Percentiles rank a stretch among this genome's conserved stretches.
Evolutionary conservation across 1,284 basidiomycete genomes (phyloP).

Genomic region (Tilletia indica): DNA sequence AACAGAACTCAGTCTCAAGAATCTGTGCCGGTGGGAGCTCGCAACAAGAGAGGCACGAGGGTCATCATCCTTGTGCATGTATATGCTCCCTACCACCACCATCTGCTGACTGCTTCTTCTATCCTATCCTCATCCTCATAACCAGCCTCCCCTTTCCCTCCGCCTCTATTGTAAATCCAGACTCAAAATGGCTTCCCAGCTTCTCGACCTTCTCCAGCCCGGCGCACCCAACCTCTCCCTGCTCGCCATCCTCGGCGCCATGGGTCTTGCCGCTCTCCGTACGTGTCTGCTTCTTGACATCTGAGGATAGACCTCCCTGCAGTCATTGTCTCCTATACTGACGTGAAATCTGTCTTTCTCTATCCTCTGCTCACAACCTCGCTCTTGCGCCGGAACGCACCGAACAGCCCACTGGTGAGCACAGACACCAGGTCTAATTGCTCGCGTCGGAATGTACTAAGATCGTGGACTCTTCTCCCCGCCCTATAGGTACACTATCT

Average conservation of each 20-base stretch:
- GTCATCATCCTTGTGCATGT: too few relatives aligned
- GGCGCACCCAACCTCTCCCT: conserved; percentile 15
- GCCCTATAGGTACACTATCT: conserved; percentile 45
- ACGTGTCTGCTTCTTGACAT: neutral
- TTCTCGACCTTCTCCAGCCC: neutral
- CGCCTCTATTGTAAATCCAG: too few relatives aligned
- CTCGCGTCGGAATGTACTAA: too few relatives aligned
- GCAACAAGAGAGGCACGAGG: too few relatives aligned
- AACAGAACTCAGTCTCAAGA: too few relatives aligned
- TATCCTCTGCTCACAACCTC: neutral
- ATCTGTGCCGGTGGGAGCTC: too few relatives aligned
- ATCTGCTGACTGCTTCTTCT: too few relatives aligned
- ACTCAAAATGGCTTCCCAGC: neutral
- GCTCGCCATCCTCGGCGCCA: conserved; percentile 1
- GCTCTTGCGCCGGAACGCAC: neutral
- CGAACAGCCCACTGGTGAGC: conserved; percentile 13
- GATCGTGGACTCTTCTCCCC: neutral
- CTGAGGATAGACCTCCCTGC: too few relatives aligned
- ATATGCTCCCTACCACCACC: too few relatives aligned
- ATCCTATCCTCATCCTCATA: too few relatives aligned
- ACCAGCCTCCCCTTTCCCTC: too few relatives aligned
- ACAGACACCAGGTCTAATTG: neutral
- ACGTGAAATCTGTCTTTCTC: neutral
- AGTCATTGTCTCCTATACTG: neutral
- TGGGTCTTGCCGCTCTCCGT: neutral